Evolutionary conservation across 805 yeast genomes (phyloP).

Genomic region (Lipomyces sp.): DNA sequence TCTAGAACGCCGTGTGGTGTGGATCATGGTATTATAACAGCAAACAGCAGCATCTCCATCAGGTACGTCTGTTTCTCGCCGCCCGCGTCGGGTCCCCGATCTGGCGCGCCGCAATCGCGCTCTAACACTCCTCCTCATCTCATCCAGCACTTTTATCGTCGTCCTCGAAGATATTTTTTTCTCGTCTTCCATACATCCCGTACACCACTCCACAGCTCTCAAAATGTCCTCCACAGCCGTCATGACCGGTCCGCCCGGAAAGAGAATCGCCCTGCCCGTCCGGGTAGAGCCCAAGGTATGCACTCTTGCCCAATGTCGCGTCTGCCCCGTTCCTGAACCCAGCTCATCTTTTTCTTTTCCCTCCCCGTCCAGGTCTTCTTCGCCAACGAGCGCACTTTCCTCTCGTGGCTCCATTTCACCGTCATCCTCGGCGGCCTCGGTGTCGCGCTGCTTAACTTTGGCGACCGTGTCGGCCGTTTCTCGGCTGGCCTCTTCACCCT

Average conservation of each 20-base stretch:
- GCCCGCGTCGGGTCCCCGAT: no score
- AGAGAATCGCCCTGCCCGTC: conserved; percentile 95
- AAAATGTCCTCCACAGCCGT: conserved; percentile 68
- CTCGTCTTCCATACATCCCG: not conserved
- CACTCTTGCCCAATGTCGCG: not conserved
- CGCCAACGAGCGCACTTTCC: conserved; percentile 97
- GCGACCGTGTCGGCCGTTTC: conserved; percentile 88
- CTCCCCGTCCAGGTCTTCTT: conserved; percentile 64
- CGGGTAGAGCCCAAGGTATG: conserved; percentile 89
- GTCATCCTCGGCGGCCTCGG: conserved; percentile 96
- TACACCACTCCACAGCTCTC: not conserved
- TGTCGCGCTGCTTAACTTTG: conserved; percentile 92
- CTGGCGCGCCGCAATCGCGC: no score
- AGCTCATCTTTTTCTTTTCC: not conserved
- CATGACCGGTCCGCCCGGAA: conserved; percentile 72
- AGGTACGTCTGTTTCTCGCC: no score
- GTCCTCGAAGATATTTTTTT: not conserved
- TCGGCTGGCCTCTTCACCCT: conserved; percentile 92
- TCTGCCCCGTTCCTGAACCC: not conserved
- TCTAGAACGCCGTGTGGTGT: no score
- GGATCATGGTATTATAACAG: no score
- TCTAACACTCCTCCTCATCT: no score
- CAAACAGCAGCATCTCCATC: no score
- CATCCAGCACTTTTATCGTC: not conserved
- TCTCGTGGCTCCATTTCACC: conserved; percentile 99